Evolutionary conservation across 306 rosid genomes (phyloP).

Genomic region (Castanopsis chinensis): DNA sequence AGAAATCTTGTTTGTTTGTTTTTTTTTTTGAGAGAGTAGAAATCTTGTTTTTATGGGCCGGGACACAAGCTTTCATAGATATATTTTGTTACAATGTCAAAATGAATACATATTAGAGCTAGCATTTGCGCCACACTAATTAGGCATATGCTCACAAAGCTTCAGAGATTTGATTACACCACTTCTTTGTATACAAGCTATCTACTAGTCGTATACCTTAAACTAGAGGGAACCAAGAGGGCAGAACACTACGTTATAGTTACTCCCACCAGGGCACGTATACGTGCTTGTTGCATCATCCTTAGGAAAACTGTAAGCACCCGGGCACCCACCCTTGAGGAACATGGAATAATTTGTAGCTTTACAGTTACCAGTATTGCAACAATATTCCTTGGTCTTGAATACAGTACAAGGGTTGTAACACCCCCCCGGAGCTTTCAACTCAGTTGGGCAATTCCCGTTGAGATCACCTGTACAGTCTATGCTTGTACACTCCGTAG

Average conservation of each 20-base stretch:
- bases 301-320: constrained; percentile 36
- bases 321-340: constrained; percentile 34
- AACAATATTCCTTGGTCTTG: constrained; percentile 40
- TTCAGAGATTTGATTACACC: neutral
- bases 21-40: too few species aligned
- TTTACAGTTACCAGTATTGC: constrained; percentile 27
- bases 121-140: too few species aligned
- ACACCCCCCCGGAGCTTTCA: constrained; percentile 51
- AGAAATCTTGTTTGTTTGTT: too few species aligned
- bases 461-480: constrained; percentile 26
- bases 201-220: neutral
- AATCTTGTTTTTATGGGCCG: too few species aligned
- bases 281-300: constrained; percentile 28
- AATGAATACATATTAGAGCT: too few species aligned
- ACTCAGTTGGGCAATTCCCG: constrained; percentile 45
- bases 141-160: neutral
- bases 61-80: too few species aligned
- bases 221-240: constrained; percentile 1
- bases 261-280: too few species aligned
- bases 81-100: too few species aligned
- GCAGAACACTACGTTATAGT: constrained; percentile 25
- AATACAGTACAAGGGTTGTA: constrained; percentile 43
- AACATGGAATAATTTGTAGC: constrained; percentile 21
- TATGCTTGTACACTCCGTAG: neutral
- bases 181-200: neutral